Conservation (phyloP, 352 stramenopile genomes). For the Globisporangium parvum region DNA sequence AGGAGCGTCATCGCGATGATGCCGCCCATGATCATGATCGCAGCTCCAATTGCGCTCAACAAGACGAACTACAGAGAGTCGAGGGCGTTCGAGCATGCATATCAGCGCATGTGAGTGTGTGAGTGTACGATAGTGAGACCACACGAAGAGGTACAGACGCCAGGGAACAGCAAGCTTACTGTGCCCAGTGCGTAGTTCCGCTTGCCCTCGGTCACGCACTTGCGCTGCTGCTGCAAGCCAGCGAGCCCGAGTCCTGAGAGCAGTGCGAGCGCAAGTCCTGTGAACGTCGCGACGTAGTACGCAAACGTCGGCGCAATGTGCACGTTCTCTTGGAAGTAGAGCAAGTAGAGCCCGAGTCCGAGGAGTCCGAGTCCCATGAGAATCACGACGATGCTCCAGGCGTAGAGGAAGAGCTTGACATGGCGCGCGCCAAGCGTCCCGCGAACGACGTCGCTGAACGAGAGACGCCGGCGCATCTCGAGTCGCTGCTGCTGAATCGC, state of each 20-base stretch:
- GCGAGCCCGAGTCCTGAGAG: conserved; percentile 38
- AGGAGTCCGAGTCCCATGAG: conserved; percentile 39
- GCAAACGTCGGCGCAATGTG: conserved; percentile 38
- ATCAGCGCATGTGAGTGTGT: neutral
- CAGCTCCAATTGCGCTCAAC: conserved; percentile 28
- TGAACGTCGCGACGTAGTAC: conserved; percentile 50
- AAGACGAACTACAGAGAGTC: conserved; percentile 32
- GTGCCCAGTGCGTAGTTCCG: conserved; percentile 55
- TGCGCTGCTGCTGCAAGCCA: conserved; percentile 43
- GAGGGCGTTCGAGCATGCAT: neutral
- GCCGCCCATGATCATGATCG: conserved; percentile 42
- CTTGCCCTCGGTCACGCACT: conserved; percentile 39
- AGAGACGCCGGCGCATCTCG: conserved; percentile 21
- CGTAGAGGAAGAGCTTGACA: conserved; percentile 44
- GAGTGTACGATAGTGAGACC: too few species aligned
- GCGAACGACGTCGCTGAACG: conserved; percentile 32
- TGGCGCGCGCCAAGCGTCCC: conserved; percentile 21
- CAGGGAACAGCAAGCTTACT: conserved; percentile 17
- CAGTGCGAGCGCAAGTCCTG: conserved; percentile 32
- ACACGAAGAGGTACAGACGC: too few species aligned
- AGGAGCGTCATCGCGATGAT: conserved; percentile 40
- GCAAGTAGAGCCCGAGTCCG: conserved; percentile 47
- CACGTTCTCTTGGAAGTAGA: conserved; percentile 57
- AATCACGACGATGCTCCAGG: conserved; percentile 46
- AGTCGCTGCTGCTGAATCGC: conserved; percentile 27